Conservation (phyloP, 805 yeast species). For the Helenozyma baotianmanensis region DNA sequence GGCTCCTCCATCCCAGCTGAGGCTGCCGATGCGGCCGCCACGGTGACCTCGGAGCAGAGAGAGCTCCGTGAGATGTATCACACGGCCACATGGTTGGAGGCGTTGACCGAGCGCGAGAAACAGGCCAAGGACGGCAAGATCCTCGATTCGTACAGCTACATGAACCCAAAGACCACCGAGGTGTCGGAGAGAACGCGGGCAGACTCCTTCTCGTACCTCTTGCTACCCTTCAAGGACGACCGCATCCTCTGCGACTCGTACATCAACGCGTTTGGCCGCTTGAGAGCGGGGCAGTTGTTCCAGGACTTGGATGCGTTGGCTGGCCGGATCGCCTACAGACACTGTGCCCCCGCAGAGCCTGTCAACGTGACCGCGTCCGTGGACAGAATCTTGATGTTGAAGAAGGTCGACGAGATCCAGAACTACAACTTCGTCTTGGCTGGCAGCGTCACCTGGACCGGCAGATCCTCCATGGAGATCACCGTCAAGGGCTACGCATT, state of each 20-base stretch:
- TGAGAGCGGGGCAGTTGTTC: constrained; percentile 87
- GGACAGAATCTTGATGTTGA: constrained; percentile 83
- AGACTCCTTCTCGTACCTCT: constrained; percentile 69
- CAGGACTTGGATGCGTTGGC: constrained; percentile 94
- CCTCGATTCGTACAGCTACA: constrained; percentile 66
- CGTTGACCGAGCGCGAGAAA: constrained; percentile 66
- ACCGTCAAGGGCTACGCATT: constrained; percentile 83
- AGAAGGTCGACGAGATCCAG: constrained; percentile 72
- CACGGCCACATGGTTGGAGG: constrained; percentile 81
- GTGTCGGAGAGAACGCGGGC: constrained; percentile 69
- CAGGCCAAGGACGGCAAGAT: constrained; percentile 70
- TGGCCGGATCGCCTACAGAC: constrained; percentile 88
- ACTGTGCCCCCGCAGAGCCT: constrained; percentile 93
- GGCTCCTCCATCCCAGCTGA: constrained; percentile 46
- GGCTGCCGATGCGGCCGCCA: constrained; percentile 74
- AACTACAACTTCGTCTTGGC: constrained; percentile 76
- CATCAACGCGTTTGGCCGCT: constrained; percentile 85
- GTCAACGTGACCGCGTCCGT: constrained; percentile 94
- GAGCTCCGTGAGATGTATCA: constrained; percentile 45
- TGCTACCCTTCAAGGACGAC: constrained; percentile 82
- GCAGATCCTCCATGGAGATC: constrained; percentile 93
- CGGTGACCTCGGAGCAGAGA: constrained; percentile 55
- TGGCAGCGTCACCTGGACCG: constrained; percentile 94
- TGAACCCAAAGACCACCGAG: constrained; percentile 64
- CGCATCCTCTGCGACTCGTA: constrained; percentile 79